A percentile compares a stretch with the other conserved stretches of the same genome.
Evolutionary conservation across 192 early-diverging fungal species (phyloP).

Genomic region (Linnemannia zychae): DNA sequence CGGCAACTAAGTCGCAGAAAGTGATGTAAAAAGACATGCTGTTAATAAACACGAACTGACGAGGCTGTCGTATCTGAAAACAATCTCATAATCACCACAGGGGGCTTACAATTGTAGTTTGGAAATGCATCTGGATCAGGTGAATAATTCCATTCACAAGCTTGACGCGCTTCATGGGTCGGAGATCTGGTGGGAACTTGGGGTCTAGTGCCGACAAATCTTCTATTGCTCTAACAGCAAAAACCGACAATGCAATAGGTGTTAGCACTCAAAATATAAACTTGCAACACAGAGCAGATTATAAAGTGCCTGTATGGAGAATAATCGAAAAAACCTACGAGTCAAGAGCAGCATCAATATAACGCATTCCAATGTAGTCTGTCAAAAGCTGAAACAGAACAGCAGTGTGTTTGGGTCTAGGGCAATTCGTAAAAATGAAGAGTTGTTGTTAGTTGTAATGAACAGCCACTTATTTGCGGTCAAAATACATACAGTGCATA

Average conservation of each 20-base stretch:
- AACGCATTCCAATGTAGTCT: constrained; percentile 84
- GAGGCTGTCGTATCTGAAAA: neutral
- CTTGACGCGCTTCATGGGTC: constrained; percentile 72
- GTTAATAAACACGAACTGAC: neutral
- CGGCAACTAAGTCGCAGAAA: constrained; percentile 66
- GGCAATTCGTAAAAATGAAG: neutral
- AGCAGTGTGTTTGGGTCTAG: constrained; percentile 74
- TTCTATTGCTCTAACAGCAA: constrained; percentile 69
- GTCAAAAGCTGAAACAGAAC: constrained; percentile 82
- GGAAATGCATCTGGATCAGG: constrained; percentile 87
- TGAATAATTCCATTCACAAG: constrained; percentile 79
- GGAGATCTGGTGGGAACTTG: constrained; percentile 76
- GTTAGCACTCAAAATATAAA: neutral
- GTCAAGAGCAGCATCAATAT: constrained; percentile 88
- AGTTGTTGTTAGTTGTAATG: neutral
- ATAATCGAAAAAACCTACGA: constrained; percentile 50
- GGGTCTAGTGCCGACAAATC: constrained; percentile 70
- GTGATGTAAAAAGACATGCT: constrained; percentile 3
- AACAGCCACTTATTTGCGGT: neutral
- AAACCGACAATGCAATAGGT: no score
- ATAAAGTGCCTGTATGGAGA: neutral
- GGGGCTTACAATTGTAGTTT: constrained; percentile 72
- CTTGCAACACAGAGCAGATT: neutral
- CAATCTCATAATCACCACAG: neutral
- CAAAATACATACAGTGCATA: neutral